Evolutionary conservation across 2,329 filamentous ascomycete species (phyloP), one percentile per base, ranked within the genome.

Genomic region (Paraphaeosphaeria sporulosa): DNA sequence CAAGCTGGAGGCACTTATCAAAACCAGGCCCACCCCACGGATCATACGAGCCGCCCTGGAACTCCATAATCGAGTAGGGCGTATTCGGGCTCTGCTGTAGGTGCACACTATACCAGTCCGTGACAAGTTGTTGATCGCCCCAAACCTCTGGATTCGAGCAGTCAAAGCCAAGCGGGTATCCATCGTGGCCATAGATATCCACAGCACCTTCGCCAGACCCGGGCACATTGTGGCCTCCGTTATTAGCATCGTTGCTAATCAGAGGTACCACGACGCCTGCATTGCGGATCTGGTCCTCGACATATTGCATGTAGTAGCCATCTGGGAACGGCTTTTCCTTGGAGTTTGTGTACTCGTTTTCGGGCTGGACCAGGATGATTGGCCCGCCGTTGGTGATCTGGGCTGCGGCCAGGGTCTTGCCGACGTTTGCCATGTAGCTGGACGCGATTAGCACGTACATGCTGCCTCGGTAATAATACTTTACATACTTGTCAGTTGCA

Each of bases 361-460:
- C 92, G 0, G 90, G 89, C 73, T 96, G 92, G 44, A 90, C 84
- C 1, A 94, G 79, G 61, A 96, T 92, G 8, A 96, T 84, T 0
- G 91, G 91, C 0, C 92, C 92, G 0, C 90, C 92, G 55, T 94
- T 91, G 1, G 91, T 94, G 69, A 96, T 94, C 69, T 95, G 91
- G 0, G 86, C 88, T 57, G 88, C 86, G 4, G 91, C 90, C 65
- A 96, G 89, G 9, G 89, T 87, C 13, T 82, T 82, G 27, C 85
- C 86, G 51, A 94, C 84, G 9, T 87, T 82, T 7, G 82, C 75
- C 64, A 87, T 84, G 65, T 93, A 92, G 63, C 84, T 86, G 56
- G 25, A 10, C 3, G 25, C 21, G 23, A 67, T 36, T 65, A 61
- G 17, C 8, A 47, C 17, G 21, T 4, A 6, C 27, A 17, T 19